A percentile compares a stretch with the other conserved stretches of the same genome.
Conservation (phyloP, 2,329 filamentous ascomycete genomes). For the Aspergillus fumigatus region DNA sequence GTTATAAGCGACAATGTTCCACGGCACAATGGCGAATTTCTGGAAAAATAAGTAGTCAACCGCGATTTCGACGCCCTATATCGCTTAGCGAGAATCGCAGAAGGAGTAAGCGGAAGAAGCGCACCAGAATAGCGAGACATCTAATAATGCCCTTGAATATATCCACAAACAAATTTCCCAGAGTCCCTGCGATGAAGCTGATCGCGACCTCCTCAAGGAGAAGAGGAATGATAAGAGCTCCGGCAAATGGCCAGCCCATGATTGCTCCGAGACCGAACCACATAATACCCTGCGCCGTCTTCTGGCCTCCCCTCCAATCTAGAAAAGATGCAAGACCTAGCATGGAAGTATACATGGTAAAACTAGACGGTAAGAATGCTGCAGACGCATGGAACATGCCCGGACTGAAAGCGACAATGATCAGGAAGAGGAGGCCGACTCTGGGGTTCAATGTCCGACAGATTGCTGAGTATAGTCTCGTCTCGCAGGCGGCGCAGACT, state of each 20-base stretch:
- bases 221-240: conserved; percentile 75
- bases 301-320: conserved; percentile 76
- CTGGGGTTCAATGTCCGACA: conserved; percentile 72
- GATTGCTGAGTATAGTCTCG: conserved; percentile 72
- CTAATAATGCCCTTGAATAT: conserved; percentile 64
- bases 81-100: conserved; percentile 20
- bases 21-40: conserved; percentile 69
- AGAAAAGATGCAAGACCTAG: conserved; percentile 84
- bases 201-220: conserved; percentile 69
- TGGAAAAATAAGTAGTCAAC: conserved; percentile 84
- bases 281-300: conserved; percentile 77
- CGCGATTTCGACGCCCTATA: conserved; percentile 61
- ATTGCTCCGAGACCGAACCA: conserved; percentile 85
- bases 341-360: conserved; percentile 92
- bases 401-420: conserved; percentile 71
- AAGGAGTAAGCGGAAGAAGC: conserved; percentile 24
- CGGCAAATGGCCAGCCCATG: conserved; percentile 91
- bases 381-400: conserved; percentile 91
- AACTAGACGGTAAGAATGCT: conserved; percentile 86
- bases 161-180: conserved; percentile 57
- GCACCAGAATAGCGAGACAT: conserved; percentile 65
- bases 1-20: conserved; percentile 96
- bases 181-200: conserved; percentile 49
- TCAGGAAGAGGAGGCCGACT: conserved; percentile 78
- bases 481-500: conserved; percentile 75